Conservation (phyloP, 2,329 filamentous ascomycete species). For the Paecilomyces sp. region DNA sequence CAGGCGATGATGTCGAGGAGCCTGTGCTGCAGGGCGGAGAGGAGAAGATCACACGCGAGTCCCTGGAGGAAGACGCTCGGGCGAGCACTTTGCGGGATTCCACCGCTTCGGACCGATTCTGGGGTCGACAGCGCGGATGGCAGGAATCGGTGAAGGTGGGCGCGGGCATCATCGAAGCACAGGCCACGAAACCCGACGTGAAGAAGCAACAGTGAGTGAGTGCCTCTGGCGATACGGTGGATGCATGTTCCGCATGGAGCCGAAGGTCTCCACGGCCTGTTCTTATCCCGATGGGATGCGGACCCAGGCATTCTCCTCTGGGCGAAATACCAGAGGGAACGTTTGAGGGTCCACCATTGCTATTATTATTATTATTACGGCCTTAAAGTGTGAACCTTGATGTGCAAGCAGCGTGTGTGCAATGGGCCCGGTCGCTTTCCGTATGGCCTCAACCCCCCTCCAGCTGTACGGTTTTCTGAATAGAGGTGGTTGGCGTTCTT, state of each 20-base stretch:
- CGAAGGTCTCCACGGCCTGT: background rate
- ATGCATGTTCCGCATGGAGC: background rate
- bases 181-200: slow-evolving; percentile 11
- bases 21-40: slow-evolving; percentile 5
- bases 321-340: no score
- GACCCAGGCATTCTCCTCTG: background rate
- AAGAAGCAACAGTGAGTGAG: slow-evolving; percentile 33
- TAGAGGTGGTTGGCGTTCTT: no score
- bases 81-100: slow-evolving; percentile 24
- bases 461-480: no score
- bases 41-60: slow-evolving; percentile 25
- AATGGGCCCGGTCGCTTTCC: no score
- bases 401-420: no score
- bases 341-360: no score
- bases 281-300: background rate
- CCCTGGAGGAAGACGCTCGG: slow-evolving; percentile 38
- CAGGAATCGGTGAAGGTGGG: slow-evolving; percentile 34
- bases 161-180: slow-evolving; percentile 31
- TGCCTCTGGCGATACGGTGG: background rate
- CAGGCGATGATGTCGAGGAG: slow-evolving; percentile 12
- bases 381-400: no score
- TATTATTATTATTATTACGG: no score
- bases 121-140: slow-evolving; percentile 39
- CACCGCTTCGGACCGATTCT: slow-evolving; percentile 32
- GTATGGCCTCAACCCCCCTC: no score